These are phyloP conservation scores for Aegilops speltoides DNA, from an alignment of 176 grass and related monocot species.

Conservation along the genomic window DNA sequence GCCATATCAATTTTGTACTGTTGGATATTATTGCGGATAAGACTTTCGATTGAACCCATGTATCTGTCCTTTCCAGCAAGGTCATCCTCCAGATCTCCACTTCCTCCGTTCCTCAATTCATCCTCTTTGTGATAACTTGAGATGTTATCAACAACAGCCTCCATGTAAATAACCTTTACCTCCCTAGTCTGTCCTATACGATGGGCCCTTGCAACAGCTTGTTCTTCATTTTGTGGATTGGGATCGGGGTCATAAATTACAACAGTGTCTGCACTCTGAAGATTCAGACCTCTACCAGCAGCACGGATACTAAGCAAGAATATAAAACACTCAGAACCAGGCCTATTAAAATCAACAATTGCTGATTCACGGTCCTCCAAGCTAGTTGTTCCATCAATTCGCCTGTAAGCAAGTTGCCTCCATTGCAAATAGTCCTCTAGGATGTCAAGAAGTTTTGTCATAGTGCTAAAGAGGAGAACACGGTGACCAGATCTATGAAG, in stretches of 20 bases:
- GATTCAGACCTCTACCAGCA: conserved; percentile 98
- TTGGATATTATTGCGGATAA: conserved; percentile 97
- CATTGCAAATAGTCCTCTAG: conserved; percentile 97
- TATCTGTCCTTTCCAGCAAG: conserved; percentile 97
- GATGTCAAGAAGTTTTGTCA: conserved; percentile 99
- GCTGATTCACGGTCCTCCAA: conserved; percentile 92
- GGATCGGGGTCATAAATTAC: conserved; percentile 99
- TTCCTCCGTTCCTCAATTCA: conserved; percentile 84
- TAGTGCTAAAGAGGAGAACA: conserved; percentile 98
- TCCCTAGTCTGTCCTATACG: conserved; percentile 98
- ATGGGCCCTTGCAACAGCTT: conserved; percentile 97
- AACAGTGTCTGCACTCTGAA: conserved; percentile 98
- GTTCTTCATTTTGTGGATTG: conserved; percentile 98
- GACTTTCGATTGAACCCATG: conserved; percentile 94
- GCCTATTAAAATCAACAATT: conserved; percentile 96
- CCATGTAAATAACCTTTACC: conserved; percentile 99
- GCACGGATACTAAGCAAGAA: conserved; percentile 99
- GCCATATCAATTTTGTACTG: conserved; percentile 99
- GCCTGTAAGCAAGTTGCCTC: conserved; percentile 81
- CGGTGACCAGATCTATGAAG: conserved; percentile 87
- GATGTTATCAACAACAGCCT: conserved; percentile 94
- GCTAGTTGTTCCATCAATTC: conserved; percentile 97
- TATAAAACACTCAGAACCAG: conserved; percentile 94
- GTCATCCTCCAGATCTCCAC: conserved; percentile 83
- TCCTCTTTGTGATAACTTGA: conserved; percentile 99